These are phyloP conservation scores for Puccinia polysora DNA, from an alignment of 1,284 basidiomycete species.

Conservation along the genomic window DNA sequence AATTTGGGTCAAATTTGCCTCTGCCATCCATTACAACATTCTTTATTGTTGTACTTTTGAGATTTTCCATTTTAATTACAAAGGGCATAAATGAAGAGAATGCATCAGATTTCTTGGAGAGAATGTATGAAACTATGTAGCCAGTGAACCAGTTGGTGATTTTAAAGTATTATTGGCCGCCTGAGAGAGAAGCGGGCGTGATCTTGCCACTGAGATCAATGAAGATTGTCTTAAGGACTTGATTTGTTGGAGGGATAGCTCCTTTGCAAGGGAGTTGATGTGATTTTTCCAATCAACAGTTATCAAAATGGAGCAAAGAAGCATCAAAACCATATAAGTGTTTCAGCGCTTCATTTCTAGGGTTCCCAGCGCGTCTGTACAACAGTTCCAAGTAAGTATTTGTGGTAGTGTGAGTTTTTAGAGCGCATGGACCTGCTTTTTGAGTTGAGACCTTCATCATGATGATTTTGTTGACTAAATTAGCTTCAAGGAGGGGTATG, in stretches of 20 bases:
- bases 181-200: background rate
- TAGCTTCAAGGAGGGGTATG: too few relatives aligned
- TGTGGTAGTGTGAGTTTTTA: too few relatives aligned
- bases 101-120: constrained; percentile 19
- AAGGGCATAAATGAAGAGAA: background rate
- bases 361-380: background rate
- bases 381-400: too few relatives aligned
- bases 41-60: constrained; percentile 10
- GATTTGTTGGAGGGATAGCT: background rate
- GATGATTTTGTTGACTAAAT: too few relatives aligned
- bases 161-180: constrained; percentile 20
- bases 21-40: constrained; percentile 9
- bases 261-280: constrained; percentile 3
- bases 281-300: constrained; percentile 7
- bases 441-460: too few relatives aligned
- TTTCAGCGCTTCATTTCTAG: background rate
- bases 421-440: too few relatives aligned
- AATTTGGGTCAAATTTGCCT: constrained; percentile 7
- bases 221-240: background rate
- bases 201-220: constrained; percentile 25
- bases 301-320: constrained; percentile 5
- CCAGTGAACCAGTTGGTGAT: background rate
- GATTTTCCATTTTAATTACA: background rate
- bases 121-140: background rate
- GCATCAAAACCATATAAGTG: background rate